Conservation (phyloP, 2,329 filamentous ascomycete genomes). For the Stylonectria norvegica region DNA sequence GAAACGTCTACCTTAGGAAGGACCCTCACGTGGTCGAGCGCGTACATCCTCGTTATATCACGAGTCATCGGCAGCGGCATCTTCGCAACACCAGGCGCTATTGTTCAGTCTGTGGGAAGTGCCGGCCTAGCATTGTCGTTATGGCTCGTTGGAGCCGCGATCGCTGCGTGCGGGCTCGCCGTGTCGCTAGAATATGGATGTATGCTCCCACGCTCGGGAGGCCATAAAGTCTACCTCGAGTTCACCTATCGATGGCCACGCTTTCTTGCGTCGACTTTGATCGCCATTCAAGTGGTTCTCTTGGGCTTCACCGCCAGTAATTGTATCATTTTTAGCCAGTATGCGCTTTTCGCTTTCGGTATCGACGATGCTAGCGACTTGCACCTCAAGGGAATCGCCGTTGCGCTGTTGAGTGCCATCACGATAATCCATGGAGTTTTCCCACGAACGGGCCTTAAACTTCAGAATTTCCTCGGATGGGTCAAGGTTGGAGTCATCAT, state of each 20-base stretch:
- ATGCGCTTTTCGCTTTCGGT: conserved; percentile 57
- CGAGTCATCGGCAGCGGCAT: conserved; percentile 69
- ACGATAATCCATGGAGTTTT: conserved; percentile 59
- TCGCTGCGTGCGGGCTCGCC: conserved; percentile 59
- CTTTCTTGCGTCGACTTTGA: conserved; percentile 61
- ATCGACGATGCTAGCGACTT: conserved; percentile 48
- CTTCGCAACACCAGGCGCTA: conserved; percentile 67
- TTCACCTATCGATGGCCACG: conserved; percentile 62
- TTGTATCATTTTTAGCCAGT: conserved; percentile 66
- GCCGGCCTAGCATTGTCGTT: conserved; percentile 59
- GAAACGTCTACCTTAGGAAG: conserved; percentile 57
- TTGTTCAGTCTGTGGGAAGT: conserved; percentile 64
- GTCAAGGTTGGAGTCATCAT: conserved; percentile 58
- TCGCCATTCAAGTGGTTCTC: conserved; percentile 61
- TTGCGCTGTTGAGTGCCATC: conserved; percentile 53
- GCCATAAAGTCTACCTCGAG: conserved; percentile 68
- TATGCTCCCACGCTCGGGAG: conserved; percentile 67
- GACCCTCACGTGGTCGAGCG: conserved; percentile 59
- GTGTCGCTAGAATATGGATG: conserved; percentile 66
- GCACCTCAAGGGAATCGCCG: conserved; percentile 53
- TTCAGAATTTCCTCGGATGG: conserved; percentile 62
- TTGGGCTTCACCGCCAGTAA: conserved; percentile 68
- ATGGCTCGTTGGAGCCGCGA: conserved; percentile 60
- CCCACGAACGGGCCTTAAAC: conserved; percentile 52
- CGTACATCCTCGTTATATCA: conserved; percentile 65